Conservation (phyloP, 2,329 filamentous ascomycete species). For the Stagonosporopsis rhizophila region DNA sequence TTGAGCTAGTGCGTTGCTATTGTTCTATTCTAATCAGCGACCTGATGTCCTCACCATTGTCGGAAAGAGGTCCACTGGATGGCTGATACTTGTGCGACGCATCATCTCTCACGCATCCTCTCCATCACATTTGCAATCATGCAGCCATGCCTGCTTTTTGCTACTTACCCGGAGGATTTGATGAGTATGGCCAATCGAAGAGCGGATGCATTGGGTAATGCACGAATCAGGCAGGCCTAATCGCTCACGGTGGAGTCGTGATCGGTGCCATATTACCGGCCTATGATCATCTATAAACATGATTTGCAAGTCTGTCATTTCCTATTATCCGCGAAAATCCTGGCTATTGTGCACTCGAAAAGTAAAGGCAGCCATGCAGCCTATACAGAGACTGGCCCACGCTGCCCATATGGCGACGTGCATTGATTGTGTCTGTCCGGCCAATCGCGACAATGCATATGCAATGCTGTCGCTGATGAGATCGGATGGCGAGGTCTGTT, state of each 20-base stretch:
- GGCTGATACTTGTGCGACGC: not conserved
- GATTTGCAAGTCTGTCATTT: not conserved
- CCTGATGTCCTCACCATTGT: not conserved
- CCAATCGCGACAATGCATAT: conserved; percentile 2
- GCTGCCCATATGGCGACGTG: not conserved
- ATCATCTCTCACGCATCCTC: not conserved
- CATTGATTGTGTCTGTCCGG: not conserved
- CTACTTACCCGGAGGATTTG: conserved; percentile 3
- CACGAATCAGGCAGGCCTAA: conserved; percentile 9
- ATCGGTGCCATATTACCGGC: conserved; percentile 7
- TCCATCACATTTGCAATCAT: not conserved
- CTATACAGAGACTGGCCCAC: not conserved
- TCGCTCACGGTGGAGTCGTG: not conserved
- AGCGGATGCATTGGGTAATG: not conserved
- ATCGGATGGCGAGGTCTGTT: conserved; percentile 9
- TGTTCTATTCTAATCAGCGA: conserved; percentile 6
- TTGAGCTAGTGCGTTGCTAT: conserved; percentile 9
- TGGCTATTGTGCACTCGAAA: conserved; percentile 11
- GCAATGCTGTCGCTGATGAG: conserved; percentile 1
- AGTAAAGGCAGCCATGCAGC: conserved; percentile 5
- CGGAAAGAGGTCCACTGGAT: not conserved
- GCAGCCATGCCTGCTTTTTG: conserved; percentile 3
- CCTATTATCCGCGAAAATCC: conserved; percentile 6
- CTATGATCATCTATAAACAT: not conserved
- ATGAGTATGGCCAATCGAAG: not conserved